phyloP scores from a whole-genome alignment of 495 filamentous ascomycete genomes.

The Hypomontagnella monticulosa region DNA sequence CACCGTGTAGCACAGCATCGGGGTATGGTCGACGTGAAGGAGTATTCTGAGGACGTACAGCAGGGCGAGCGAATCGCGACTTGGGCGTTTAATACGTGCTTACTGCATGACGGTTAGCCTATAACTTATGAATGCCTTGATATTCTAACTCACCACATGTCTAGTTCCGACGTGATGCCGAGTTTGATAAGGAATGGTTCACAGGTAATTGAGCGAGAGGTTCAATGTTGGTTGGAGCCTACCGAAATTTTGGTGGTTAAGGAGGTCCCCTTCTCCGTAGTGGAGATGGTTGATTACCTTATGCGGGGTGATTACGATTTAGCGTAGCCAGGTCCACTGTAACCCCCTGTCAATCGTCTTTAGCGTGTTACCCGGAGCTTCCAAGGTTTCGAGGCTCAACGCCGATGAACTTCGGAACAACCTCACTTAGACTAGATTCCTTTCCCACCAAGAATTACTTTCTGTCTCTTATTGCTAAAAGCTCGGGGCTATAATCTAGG shows the following conservation, averaged over 20 bases:
- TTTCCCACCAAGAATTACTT: too few species aligned
- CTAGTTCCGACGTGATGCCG: not conserved
- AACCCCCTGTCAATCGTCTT: conserved; percentile 10
- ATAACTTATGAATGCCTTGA: not conserved
- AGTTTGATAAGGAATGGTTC: too few species aligned
- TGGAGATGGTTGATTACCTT: conserved; percentile 8
- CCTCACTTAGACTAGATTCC: too few species aligned
- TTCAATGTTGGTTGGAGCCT: too few species aligned
- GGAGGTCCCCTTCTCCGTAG: conserved; percentile 1
- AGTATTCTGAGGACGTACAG: conserved; percentile 66
- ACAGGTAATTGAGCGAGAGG: too few species aligned
- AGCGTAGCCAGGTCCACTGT: conserved; percentile 2
- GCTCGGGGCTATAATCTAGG: too few species aligned
- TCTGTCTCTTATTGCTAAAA: too few species aligned
- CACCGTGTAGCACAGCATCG: not conserved
- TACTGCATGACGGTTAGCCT: conserved; percentile 57
- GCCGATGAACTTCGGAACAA: too few species aligned
- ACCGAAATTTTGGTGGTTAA: too few species aligned
- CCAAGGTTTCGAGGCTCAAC: too few species aligned
- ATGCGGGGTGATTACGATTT: conserved; percentile 16
- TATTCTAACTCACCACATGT: conserved; percentile 41
- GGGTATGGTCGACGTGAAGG: not conserved
- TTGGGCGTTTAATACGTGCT: conserved; percentile 98
- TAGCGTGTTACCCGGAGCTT: not conserved
- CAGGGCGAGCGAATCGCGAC: conserved; percentile 94